Conservation (phyloP, 768 basidiomycete genomes). For the Multifurca ochricompacta region DNA sequence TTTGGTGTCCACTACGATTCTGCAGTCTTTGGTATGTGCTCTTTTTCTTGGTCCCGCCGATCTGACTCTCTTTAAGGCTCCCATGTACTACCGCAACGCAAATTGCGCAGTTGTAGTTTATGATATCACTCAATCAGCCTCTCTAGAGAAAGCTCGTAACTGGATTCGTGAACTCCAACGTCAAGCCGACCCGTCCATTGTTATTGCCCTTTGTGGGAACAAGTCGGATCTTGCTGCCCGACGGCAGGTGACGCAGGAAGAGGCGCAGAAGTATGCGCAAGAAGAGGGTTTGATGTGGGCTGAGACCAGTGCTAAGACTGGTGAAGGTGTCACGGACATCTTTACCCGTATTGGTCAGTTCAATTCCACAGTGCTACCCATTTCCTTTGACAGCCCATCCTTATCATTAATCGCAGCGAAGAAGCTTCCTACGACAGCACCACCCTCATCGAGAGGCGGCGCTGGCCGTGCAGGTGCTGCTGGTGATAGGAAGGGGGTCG, state of each 20-base stretch:
- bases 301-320: slow-evolving; percentile 86
- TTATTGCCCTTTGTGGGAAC: slow-evolving; percentile 95
- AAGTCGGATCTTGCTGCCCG: slow-evolving; percentile 83
- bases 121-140: slow-evolving; percentile 89
- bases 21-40: slow-evolving; percentile 40
- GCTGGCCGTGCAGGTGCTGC: slow-evolving; percentile 44
- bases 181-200: slow-evolving; percentile 94
- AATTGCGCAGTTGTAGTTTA: slow-evolving; percentile 93
- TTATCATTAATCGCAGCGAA: slow-evolving; percentile 45
- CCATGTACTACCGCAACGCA: slow-evolving; percentile 95
- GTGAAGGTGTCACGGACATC: slow-evolving; percentile 78
- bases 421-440: slow-evolving; percentile 79
- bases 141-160: slow-evolving; percentile 88
- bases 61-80: slow-evolving; percentile 44
- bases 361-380: neutral
- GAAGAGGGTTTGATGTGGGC: slow-evolving; percentile 92
- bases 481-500: slow-evolving; percentile 55
- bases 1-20: neutral
- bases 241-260: slow-evolving; percentile 79
- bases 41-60: neutral
- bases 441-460: slow-evolving; percentile 53
- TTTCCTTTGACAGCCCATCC: neutral
- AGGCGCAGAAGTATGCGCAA: slow-evolving; percentile 87
- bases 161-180: slow-evolving; percentile 98
- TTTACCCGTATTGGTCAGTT: slow-evolving; percentile 76